phyloP scores from a whole-genome alignment of 1,284 basidiomycete genomes.

The Malassezia equina region DNA sequence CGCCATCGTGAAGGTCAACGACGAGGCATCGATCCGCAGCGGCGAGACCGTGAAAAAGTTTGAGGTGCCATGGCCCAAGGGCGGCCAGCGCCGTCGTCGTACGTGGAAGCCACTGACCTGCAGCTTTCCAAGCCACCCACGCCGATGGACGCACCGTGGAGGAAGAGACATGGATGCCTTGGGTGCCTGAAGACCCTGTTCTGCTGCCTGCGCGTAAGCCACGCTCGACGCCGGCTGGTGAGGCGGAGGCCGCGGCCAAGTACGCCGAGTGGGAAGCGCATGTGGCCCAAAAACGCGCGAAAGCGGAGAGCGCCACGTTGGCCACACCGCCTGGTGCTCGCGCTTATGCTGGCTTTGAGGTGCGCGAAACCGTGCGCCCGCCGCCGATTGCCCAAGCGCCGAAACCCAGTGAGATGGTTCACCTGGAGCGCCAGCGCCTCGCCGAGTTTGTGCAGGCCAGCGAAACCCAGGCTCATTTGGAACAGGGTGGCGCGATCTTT shows the following conservation, averaged over 20 bases:
- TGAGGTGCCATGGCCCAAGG: conserved; percentile 42
- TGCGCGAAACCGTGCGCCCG: conserved; percentile 21
- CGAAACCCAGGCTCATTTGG: conserved; percentile 23
- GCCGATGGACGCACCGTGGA: conserved; percentile 25
- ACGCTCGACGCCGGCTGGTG: conserved; percentile 24
- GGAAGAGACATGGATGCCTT: conserved; percentile 38
- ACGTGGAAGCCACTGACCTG: background rate
- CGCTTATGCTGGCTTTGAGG: conserved; percentile 28
- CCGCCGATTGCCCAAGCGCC: conserved; percentile 41
- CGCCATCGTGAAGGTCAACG: conserved; percentile 30
- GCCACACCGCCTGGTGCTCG: conserved; percentile 20
- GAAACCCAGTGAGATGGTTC: conserved; percentile 29
- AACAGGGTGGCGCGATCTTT: conserved; percentile 37
- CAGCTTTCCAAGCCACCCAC: conserved; percentile 15
- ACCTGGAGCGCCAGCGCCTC: conserved; percentile 17
- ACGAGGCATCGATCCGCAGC: conserved; percentile 22
- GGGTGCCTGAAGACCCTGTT: conserved; percentile 41
- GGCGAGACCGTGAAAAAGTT: conserved; percentile 28
- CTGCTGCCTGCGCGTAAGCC: conserved; percentile 22
- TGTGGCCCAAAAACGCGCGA: conserved; percentile 8
- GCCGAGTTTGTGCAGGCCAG: conserved; percentile 25
- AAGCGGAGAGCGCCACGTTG: conserved; percentile 9
- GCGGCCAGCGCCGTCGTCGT: conserved; percentile 21
- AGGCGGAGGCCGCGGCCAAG: conserved; percentile 20
- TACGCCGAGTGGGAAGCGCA: conserved; percentile 18